Conservation (phyloP, 352 stramenopile genomes). For the Phytopythium oedochilum region DNA sequence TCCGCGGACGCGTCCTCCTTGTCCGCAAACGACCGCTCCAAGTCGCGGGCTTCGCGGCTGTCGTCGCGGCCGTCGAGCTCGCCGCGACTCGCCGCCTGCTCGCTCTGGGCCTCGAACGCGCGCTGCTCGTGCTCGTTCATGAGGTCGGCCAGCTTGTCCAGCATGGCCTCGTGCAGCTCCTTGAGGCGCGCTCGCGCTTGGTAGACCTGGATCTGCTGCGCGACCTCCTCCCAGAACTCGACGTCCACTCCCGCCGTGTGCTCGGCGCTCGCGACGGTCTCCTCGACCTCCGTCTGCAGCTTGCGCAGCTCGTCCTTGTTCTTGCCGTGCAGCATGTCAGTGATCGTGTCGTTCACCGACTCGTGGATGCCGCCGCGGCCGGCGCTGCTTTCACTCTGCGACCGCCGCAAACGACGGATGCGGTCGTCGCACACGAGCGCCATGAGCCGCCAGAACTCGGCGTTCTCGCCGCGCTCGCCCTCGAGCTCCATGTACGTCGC, state of each 20-base stretch:
- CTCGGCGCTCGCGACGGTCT: slow-evolving; percentile 55
- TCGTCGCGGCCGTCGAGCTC: slow-evolving; percentile 45
- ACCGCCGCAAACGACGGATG: slow-evolving; percentile 44
- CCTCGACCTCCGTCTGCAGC: slow-evolving; percentile 56
- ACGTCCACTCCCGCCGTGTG: slow-evolving; percentile 79
- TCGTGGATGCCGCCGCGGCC: slow-evolving; percentile 81
- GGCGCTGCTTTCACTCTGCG: slow-evolving; percentile 66
- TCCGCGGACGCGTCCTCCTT: slow-evolving; percentile 59
- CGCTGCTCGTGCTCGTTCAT: slow-evolving; percentile 80
- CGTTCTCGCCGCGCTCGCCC: slow-evolving; percentile 39
- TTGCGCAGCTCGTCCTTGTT: slow-evolving; percentile 34
- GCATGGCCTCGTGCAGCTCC: slow-evolving; percentile 93
- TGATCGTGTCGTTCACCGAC: slow-evolving; percentile 84
- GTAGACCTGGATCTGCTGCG: slow-evolving; percentile 91
- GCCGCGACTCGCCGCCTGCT: slow-evolving; percentile 18
- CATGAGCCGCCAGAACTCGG: slow-evolving; percentile 87
- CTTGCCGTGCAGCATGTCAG: slow-evolving; percentile 88
- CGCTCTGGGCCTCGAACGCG: slow-evolving; percentile 21
- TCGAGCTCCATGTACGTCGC: slow-evolving; percentile 88
- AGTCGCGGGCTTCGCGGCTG: slow-evolving; percentile 56
- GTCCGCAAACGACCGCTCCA: slow-evolving; percentile 52
- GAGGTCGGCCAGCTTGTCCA: slow-evolving; percentile 89
- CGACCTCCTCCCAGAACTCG: slow-evolving; percentile 93
- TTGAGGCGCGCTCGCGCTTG: slow-evolving; percentile 85
- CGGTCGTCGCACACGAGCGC: slow-evolving; percentile 74